These are phyloP conservation scores for Leccinum sublutescens DNA, from an alignment of 768 basidiomycete genomes.

Conservation along the genomic window DNA sequence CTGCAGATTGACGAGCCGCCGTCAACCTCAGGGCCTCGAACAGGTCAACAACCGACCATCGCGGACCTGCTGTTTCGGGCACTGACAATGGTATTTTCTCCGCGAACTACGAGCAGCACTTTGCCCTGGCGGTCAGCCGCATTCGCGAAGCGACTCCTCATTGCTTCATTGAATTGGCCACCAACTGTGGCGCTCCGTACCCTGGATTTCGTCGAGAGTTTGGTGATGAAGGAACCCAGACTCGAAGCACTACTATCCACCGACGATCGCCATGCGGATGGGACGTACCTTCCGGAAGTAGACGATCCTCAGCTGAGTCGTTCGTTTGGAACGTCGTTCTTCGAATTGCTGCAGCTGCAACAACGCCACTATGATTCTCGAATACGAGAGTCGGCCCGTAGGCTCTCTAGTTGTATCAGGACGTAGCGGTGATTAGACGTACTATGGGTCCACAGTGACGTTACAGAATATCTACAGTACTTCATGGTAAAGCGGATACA, in stretches of 20 bases:
- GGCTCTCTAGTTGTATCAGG: slow-evolving; percentile 47
- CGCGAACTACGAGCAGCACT: slow-evolving; percentile 54
- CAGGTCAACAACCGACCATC: slow-evolving; percentile 35
- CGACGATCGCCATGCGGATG: slow-evolving; percentile 82
- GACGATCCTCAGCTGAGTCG: slow-evolving; percentile 86
- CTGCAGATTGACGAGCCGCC: slow-evolving; percentile 60
- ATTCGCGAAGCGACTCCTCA: slow-evolving; percentile 90
- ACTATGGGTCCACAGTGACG: slow-evolving; percentile 27
- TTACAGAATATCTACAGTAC: slow-evolving; percentile 36
- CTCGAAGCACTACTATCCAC: slow-evolving; percentile 84
- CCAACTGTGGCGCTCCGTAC: slow-evolving; percentile 60
- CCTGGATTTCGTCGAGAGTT: slow-evolving; percentile 67
- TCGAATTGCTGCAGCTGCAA: slow-evolving; percentile 72
- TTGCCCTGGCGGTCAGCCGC: slow-evolving; percentile 82
- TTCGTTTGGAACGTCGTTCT: slow-evolving; percentile 83
- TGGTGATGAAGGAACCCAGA: slow-evolving; percentile 76
- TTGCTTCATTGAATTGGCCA: slow-evolving; percentile 80
- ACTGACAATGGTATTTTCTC: slow-evolving; percentile 77
- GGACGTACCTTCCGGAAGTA: slow-evolving; percentile 79
- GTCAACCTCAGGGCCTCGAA: slow-evolving; percentile 26
- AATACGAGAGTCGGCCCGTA: slow-evolving; percentile 65
- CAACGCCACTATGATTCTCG: slow-evolving; percentile 61
- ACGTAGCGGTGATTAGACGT: slow-evolving; percentile 32
- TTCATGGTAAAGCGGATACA: slow-evolving; percentile 23
- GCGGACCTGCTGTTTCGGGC: slow-evolving; percentile 85